Evolutionary conservation across 257 asterid species (phyloP).

Genomic region (Schizonepeta tenuifolia): DNA sequence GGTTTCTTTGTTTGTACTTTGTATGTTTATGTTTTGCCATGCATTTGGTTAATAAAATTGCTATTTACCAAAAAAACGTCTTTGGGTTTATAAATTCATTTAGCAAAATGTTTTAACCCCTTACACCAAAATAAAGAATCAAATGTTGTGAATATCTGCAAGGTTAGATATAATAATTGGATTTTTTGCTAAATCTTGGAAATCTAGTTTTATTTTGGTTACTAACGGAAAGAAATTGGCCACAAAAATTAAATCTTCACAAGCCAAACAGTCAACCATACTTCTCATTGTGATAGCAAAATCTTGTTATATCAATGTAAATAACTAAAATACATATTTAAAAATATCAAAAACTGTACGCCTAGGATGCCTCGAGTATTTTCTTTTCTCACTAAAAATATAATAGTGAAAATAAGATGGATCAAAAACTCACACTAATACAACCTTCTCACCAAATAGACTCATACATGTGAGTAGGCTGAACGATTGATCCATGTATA

Average conservation of each 20-base stretch:
- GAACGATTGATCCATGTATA: neutral
- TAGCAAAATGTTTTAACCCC: no score
- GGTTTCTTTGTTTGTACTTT: no score
- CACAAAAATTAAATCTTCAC: neutral
- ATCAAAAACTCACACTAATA: neutral
- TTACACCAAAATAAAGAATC: no score
- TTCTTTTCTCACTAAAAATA: neutral
- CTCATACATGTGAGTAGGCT: neutral
- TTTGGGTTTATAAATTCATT: no score
- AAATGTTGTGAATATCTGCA: no score
- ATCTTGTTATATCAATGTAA: neutral
- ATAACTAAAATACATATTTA: neutral
- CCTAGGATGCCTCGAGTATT: neutral
- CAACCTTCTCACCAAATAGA: neutral
- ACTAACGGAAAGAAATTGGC: conserved; percentile 6
- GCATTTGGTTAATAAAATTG: no score
- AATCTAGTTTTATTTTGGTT: no score
- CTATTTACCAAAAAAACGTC: no score
- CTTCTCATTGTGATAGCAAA: neutral
- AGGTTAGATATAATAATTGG: no score
- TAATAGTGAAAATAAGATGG: neutral
- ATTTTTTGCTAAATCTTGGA: no score
- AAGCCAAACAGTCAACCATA: neutral
- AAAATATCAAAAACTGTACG: neutral
- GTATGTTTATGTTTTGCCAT: no score